Conservation (phyloP, 768 basidiomycete genomes). For the Leccinum variicolor region DNA sequence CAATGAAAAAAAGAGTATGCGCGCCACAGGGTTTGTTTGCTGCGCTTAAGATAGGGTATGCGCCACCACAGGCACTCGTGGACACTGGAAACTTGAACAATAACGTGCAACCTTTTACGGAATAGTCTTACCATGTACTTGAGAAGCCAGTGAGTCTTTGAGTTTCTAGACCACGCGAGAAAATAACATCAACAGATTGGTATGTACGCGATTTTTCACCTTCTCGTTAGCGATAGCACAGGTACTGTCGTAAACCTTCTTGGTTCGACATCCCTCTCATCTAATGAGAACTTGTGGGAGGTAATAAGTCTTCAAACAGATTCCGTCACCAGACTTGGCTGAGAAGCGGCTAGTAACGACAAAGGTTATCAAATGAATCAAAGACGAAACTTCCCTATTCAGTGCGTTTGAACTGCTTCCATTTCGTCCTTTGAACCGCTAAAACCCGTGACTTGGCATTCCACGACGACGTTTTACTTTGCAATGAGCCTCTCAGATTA, state of each 20-base stretch:
- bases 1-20: not conserved
- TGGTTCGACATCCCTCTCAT: not conserved
- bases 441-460: not conserved
- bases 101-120: slow-evolving; percentile 13
- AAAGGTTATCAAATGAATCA: not conserved
- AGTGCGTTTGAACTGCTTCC: not conserved
- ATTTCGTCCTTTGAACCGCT: not conserved
- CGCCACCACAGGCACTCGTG: slow-evolving; percentile 15
- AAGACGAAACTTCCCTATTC: not conserved
- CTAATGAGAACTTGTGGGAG: not conserved
- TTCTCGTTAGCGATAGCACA: not conserved
- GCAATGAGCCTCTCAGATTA: not conserved
- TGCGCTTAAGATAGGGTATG: slow-evolving; percentile 8
- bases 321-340: not conserved
- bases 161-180: not conserved
- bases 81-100: slow-evolving; percentile 7
- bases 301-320: not conserved
- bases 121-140: not conserved
- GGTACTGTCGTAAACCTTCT: not conserved
- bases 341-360: not conserved
- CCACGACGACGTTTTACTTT: not conserved
- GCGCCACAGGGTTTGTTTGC: slow-evolving; percentile 21
- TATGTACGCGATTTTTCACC: not conserved
- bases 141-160: slow-evolving; percentile 15
- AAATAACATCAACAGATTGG: not conserved